Evolutionary conservation across 1,284 basidiomycete genomes (phyloP), one percentile per base, ranked within the genome.

Genomic region (Exobasidium rhododendri): DNA sequence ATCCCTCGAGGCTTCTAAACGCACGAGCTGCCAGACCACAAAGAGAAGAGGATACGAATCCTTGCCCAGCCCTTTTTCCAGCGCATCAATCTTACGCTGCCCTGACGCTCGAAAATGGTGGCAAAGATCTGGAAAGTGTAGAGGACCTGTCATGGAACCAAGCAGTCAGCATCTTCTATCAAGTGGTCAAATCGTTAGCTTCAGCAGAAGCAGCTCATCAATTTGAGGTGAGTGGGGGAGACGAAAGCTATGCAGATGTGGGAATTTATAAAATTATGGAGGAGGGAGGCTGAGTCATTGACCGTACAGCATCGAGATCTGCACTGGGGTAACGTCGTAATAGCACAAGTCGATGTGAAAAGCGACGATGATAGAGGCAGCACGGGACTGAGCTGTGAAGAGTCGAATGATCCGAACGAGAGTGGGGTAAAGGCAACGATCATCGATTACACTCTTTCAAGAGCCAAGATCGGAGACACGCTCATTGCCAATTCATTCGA

Each of bases 301-400:
- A n/a, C n/a, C n/a, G n/a, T 59, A 28, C 76, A 96, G 91, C 96
- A 98, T 81, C 91, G 94, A 20, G 94, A 98, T 80, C 84, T 98
- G 35, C 94, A 98, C 76, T 92, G 92, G 87, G 94, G 94, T n/a
- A 96, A 98, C 80, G 89, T 98, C 54, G 85, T 98, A 10, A 86
- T 98, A 52, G 87, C 86, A 70, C 83, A 85, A 3, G 20, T 43
- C 22, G 2, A n/a, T 61, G 13, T 4, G 35, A 17, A 29, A 61
- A 17, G 35, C 17, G 35, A 40, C 17, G 7, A 40, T 40, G 17
- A 10, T 7, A 40, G 10, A 10, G 17, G 10, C 7, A 40, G 7
- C 10, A 13, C 22, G 11, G 17, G 84, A 86, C 67, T 66, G 69
- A 78, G 51, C 74, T 7, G 7, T 40, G 17, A 40, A 40, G 10